Evolutionary conservation across 139 green algal species (phyloP), one percentile per base, ranked within the genome.

Genomic region (Chlorella ohadii): DNA sequence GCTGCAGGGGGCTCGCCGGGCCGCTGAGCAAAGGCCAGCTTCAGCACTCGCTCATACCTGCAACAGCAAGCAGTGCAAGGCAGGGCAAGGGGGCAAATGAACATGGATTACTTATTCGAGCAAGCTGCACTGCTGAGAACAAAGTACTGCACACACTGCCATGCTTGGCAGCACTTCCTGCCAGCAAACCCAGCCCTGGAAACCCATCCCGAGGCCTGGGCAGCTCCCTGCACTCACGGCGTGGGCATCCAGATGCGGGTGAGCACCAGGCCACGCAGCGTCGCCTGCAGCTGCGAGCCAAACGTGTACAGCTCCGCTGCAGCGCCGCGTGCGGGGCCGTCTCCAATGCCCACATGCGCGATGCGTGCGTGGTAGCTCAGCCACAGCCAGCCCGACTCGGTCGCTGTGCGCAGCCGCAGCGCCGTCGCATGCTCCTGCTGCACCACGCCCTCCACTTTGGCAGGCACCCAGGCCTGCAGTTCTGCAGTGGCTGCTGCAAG

Each of bases 41-140:
- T 39, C 51, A 93, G 82, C 39, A 96, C 89, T 6, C 95, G 90
- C 88, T 98, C 95, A 88, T 93, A 98, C 51, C 51, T 59, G 51
- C 51, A 59, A 6, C 51, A 19, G 51, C 51, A 59, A 22, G 51
- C 51, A 20, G 2, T 4, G 51, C 51, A 51, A 59, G 51, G 51
- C 11, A 59, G 22, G 51, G 51, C 11, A 9, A 59, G 15, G 11
- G 15, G 51, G 51, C 51, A 59, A 13, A 13, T 22, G 44, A 51
- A 9, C 44, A 51, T 51, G n/a, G n/a, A n/a, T n/a, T n/a, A n/a
- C n/a, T n/a, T n/a, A n/a, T n/a, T n/a, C n/a, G n/a, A n/a, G n/a
- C n/a, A n/a, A n/a, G n/a, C n/a, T n/a, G n/a, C n/a, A n/a, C n/a
- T n/a, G n/a, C n/a, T n/a, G n/a, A n/a, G n/a, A n/a, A n/a, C n/a